A percentile compares a stretch with the other conserved stretches of the same genome.
Conservation (phyloP, 1,139 yeast species). For the Yamadazyma taylorii region DNA sequence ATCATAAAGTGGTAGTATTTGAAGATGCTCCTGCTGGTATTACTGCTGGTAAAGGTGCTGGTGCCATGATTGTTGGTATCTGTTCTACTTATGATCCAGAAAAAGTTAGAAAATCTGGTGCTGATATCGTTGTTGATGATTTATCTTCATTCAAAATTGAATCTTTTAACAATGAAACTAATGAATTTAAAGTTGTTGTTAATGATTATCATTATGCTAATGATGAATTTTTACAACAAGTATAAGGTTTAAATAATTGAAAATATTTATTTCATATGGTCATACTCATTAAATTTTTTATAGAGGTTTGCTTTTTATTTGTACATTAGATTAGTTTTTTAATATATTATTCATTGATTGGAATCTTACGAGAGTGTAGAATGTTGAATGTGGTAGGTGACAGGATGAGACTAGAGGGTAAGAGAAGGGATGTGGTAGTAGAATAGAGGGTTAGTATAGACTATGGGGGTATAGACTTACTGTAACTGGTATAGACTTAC, state of each 20-base stretch:
- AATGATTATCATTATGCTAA: slow-evolving; percentile 47
- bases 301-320: slow-evolving; percentile 1
- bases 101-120: slow-evolving; percentile 70
- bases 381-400: too few species aligned
- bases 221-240: slow-evolving; percentile 39
- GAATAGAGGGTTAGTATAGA: too few species aligned
- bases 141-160: slow-evolving; percentile 50
- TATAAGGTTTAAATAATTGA: too few species aligned
- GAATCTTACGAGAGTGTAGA: too few species aligned
- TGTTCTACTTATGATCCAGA: slow-evolving; percentile 77
- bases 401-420: too few species aligned
- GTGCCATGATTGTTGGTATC: slow-evolving; percentile 80
- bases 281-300: not conserved
- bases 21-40: slow-evolving; percentile 92
- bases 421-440: too few species aligned
- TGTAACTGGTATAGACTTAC: too few species aligned
- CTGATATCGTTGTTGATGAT: slow-evolving; percentile 77
- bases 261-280: not conserved
- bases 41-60: slow-evolving; percentile 80
- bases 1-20: slow-evolving; percentile 63
- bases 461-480: too few species aligned
- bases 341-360: not conserved
- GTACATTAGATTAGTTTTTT: slow-evolving; percentile 2
- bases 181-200: slow-evolving; percentile 48
- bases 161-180: slow-evolving; percentile 44